These are phyloP conservation scores for Mycena crocata DNA, from an alignment of 768 basidiomycete species.

Conservation along the genomic window DNA sequence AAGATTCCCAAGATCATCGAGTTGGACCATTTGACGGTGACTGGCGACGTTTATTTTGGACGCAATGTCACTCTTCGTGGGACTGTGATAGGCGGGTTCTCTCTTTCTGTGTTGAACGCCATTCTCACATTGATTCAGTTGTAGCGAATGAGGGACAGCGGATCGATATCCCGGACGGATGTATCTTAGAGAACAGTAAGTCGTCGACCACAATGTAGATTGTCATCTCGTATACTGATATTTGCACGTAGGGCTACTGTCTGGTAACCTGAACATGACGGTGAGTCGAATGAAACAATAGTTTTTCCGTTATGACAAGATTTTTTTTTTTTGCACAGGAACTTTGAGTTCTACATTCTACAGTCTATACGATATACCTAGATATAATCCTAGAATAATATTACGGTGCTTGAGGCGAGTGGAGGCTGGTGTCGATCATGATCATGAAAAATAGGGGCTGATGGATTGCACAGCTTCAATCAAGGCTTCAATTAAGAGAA, in stretches of 20 bases:
- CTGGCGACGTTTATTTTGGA: conserved; percentile 92
- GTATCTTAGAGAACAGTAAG: conserved; percentile 78
- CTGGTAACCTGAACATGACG: conserved; percentile 73
- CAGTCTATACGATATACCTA: too few relatives aligned
- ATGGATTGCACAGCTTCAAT: too few relatives aligned
- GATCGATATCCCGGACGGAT: conserved; percentile 88
- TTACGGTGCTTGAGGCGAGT: too few relatives aligned
- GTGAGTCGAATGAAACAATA: too few relatives aligned
- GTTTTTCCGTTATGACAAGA: too few relatives aligned
- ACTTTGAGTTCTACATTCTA: too few relatives aligned
- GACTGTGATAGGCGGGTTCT: conserved; percentile 65
- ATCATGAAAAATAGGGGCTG: too few relatives aligned
- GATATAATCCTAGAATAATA: too few relatives aligned
- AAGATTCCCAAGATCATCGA: conserved; percentile 93
- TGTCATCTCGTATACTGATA: conserved; percentile 30
- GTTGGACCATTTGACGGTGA: conserved; percentile 94
- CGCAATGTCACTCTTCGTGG: conserved; percentile 60
- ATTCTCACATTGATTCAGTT: conserved; percentile 9
- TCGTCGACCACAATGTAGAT: conserved; percentile 5
- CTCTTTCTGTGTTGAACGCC: not conserved
- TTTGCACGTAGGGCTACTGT: conserved; percentile 69
- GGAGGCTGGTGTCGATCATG: too few relatives aligned
- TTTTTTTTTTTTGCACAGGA: conserved; percentile 5
- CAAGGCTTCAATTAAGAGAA: too few relatives aligned
- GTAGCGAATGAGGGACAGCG: conserved; percentile 79